Evolutionary conservation across 176 grass and related monocot genomes (phyloP).

Genomic region (Pontederia crassipes): DNA sequence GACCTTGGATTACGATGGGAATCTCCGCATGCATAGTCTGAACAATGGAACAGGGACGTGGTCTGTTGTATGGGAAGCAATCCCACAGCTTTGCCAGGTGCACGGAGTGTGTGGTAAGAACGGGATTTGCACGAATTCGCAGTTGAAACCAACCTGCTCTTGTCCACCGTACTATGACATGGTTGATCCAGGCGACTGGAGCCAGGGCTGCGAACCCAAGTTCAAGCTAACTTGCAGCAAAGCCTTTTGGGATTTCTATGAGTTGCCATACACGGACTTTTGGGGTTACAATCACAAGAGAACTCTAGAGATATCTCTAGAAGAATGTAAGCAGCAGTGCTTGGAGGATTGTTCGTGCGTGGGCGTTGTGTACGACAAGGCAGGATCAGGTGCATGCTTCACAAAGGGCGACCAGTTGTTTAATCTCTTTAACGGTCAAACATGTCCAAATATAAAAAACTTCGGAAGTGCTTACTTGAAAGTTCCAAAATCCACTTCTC

Average conservation of each 20-base stretch:
- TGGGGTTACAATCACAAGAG: conserved; percentile 1
- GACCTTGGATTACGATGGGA: conserved; percentile 57
- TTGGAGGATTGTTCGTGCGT: conserved; percentile 9
- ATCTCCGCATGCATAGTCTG: conserved; percentile 48
- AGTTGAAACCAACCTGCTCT: too few species aligned
- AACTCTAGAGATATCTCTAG: neutral
- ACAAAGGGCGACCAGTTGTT: too few species aligned
- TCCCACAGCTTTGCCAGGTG: too few species aligned
- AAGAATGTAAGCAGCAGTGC: neutral
- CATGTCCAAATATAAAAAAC: too few species aligned
- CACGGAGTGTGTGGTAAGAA: too few species aligned
- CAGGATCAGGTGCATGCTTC: neutral
- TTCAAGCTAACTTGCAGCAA: conserved; percentile 16
- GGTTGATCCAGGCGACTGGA: conserved; percentile 32
- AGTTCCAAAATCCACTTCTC: too few species aligned
- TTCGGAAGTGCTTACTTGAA: too few species aligned
- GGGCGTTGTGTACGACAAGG: neutral
- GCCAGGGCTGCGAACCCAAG: conserved; percentile 35
- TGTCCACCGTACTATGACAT: too few species aligned
- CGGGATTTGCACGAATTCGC: too few species aligned
- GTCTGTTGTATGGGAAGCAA: too few species aligned
- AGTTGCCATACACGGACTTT: neutral
- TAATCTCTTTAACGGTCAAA: too few species aligned
- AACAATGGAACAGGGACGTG: neutral
- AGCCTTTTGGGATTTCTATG: neutral